A percentile compares a stretch with the other conserved stretches of the same genome.
These are phyloP conservation scores for Lablab purpureus DNA, from an alignment of 306 rosid species.

Conservation along the genomic window DNA sequence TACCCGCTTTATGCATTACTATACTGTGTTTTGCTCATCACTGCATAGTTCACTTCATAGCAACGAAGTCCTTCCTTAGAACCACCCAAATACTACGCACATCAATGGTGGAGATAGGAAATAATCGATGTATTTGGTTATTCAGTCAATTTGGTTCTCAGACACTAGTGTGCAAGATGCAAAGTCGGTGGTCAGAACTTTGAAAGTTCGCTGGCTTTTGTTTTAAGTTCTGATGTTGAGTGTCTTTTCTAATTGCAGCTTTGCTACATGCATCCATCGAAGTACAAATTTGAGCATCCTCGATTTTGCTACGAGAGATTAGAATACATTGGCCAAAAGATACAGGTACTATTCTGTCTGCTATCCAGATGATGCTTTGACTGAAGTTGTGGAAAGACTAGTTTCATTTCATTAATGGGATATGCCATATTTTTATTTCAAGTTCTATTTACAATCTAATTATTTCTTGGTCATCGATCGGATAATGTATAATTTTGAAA, in stretches of 20 bases:
- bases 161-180: conserved; percentile 25
- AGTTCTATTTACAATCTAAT: conserved; percentile 15
- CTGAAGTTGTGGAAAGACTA: conserved; percentile 35
- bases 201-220: conserved; percentile 31
- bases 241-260: conserved; percentile 65
- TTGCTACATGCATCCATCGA: conserved; percentile 92
- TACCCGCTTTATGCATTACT: conserved; percentile 32
- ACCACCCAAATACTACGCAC: conserved; percentile 30
- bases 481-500: background rate
- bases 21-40: conserved; percentile 4
- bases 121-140: conserved; percentile 20
- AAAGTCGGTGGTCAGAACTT: conserved; percentile 1
- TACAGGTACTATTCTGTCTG: conserved; percentile 69
- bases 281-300: conserved; percentile 92
- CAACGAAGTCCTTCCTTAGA: background rate
- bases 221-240: conserved; percentile 43
- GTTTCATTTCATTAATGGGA: conserved; percentile 1
- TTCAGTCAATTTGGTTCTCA: conserved; percentile 34
- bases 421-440: conserved; percentile 3
- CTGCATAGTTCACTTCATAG: conserved; percentile 3
- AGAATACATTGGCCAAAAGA: conserved; percentile 92
- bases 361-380: conserved; percentile 27
- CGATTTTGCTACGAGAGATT: conserved; percentile 92
- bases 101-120: conserved; percentile 22
- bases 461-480: conserved; percentile 9